These are phyloP conservation scores for Lyophyllum shimeji DNA, from an alignment of 768 basidiomycete genomes.

Conservation along the genomic window DNA sequence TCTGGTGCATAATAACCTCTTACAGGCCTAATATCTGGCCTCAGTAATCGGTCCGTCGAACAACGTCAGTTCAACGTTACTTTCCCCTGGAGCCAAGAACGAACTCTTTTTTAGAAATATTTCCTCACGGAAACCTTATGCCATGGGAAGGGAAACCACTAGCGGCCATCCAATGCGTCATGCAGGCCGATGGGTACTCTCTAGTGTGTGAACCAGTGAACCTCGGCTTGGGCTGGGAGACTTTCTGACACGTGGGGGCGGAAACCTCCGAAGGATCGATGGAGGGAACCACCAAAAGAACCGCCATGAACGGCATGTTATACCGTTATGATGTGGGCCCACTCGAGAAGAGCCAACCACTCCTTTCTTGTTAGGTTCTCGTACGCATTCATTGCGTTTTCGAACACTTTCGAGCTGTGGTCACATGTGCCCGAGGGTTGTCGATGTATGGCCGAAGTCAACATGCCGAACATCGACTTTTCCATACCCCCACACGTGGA, in stretches of 20 bases:
- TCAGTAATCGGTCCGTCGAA: constrained; percentile 1
- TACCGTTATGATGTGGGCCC: background rate
- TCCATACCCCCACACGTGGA: background rate
- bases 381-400: background rate
- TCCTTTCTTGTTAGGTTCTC: background rate
- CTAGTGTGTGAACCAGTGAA: background rate
- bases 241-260: background rate
- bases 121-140: background rate
- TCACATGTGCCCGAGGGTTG: background rate
- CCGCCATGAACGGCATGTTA: background rate
- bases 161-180: too few relatives aligned
- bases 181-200: background rate
- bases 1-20: too few relatives aligned
- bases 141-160: background rate
- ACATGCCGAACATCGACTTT: background rate
- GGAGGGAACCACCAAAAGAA: background rate
- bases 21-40: constrained; percentile 3
- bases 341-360: background rate
- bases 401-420: background rate
- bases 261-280: constrained; percentile 2
- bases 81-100: background rate
- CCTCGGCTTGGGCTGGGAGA: background rate
- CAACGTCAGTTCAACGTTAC: background rate
- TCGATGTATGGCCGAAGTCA: too few relatives aligned
- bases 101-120: background rate